Base-by-base conservation (phyloP, 1,139 yeast species). In the Suhomyces terraborum region DNA sequence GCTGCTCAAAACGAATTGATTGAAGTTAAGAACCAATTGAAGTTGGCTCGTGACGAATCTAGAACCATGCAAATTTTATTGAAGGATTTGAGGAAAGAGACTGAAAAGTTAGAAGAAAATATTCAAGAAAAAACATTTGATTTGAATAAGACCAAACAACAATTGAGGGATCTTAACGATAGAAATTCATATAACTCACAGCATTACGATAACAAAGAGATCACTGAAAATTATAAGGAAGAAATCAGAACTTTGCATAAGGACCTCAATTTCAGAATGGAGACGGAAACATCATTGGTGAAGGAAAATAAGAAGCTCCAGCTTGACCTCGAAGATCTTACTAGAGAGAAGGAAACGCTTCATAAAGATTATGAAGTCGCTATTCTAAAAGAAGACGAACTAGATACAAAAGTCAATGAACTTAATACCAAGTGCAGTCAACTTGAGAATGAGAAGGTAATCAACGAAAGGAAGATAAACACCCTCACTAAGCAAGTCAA, bases 241-340 rank as follows among this genome's bases (percentile, higher is more conserved):
- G 89, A 87, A 53, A 73, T 88, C 44, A 72, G 77, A 40, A 66
- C 70, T 32, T 63, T 88, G 46, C 79, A 79, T 44, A 70, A 72
- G 24, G 88, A 84, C 37, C 61, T 88, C 31, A 69, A 72, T 27
- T 74, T 73, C 49, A 74, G 77, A 49, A 70, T 82, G 61, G 79
- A 80, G 51, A 73, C 69, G 31, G 93, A 85, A 62, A 79, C 88
- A 0, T 79, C 77, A 24, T 61, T 85, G 40, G 79, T 81, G 42
- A 84, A 82, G 52, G 84, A 80, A 40, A 72, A 82, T 50, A 81
- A 84, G 41, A 77, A 78, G 35, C 61, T 82, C 27, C 79, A 77
- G 35, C 74, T 82, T 49, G 85, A 84, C 46, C 64, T 80, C 40
- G 89, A 85, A 47, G 77, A 79, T 6, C 61, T 80, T 46, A 59